Percentiles rank a stretch among this genome's conserved stretches.
These are phyloP conservation scores for Fraxinus albicans DNA, from an alignment of 305 asterid genomes.

Conservation along the genomic window DNA sequence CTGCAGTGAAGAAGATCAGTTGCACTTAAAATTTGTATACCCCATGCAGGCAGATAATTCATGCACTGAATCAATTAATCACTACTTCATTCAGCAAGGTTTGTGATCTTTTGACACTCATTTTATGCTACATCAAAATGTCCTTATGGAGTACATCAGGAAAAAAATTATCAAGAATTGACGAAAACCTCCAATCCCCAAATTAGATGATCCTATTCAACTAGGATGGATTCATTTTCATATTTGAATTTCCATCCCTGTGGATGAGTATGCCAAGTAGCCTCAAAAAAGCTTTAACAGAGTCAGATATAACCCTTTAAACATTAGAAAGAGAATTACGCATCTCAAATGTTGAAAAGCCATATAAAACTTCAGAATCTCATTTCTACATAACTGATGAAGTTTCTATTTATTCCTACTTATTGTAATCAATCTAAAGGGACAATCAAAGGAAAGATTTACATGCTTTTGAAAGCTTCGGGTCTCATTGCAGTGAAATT, in stretches of 20 bases:
- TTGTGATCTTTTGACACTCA: background rate
- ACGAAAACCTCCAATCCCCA: background rate
- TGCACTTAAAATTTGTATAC: conserved; percentile 26
- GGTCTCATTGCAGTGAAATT: conserved; percentile 7
- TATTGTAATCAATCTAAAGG: background rate
- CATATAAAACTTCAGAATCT: background rate
- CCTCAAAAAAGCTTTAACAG: background rate
- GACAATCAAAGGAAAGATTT: conserved; percentile 2
- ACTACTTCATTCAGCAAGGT: background rate
- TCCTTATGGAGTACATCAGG: background rate
- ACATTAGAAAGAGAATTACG: background rate
- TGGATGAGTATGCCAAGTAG: background rate
- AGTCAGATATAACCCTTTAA: background rate
- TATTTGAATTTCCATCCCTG: background rate
- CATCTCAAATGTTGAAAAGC: background rate
- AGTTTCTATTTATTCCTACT: background rate
- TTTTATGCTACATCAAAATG: background rate
- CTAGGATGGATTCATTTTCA: background rate
- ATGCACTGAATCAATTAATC: background rate
- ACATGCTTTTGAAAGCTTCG: background rate
- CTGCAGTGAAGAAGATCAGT: conserved; percentile 31
- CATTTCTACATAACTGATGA: background rate
- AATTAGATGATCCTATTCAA: conserved; percentile 12
- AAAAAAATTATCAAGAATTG: background rate
- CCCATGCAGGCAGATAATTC: background rate